Percentiles rank a stretch among this genome's conserved stretches.
Evolutionary conservation across 805 yeast species (phyloP).

Genomic region (Cyberlindnera mississippiensis): DNA sequence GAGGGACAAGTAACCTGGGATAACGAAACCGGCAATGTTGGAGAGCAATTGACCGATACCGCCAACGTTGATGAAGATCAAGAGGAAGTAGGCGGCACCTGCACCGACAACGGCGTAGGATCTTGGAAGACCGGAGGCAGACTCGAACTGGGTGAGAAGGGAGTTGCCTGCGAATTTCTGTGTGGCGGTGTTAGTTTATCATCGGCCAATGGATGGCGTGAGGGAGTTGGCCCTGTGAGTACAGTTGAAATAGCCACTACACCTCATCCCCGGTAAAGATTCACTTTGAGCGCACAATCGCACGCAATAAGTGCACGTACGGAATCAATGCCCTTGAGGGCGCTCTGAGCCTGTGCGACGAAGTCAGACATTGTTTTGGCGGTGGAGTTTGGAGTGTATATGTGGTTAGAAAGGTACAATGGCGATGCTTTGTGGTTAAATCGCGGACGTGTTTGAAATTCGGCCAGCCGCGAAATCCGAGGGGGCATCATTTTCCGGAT

Average conservation of each 20-base stretch:
- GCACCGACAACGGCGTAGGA: conserved; percentile 75
- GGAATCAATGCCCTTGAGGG: conserved; percentile 43
- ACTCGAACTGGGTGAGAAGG: conserved; percentile 26
- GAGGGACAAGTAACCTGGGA: conserved; percentile 88
- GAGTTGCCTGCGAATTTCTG: conserved; percentile 21
- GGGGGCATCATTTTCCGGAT: no score
- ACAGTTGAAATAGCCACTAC: no score
- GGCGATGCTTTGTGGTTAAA: no score
- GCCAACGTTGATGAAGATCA: conserved; percentile 86
- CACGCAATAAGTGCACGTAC: no score
- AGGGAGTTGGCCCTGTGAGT: no score
- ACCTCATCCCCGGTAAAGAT: no score
- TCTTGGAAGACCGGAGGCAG: conserved; percentile 55
- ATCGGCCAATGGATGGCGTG: neutral
- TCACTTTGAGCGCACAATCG: no score
- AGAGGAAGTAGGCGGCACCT: conserved; percentile 61
- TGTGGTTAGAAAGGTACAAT: no score
- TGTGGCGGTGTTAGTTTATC: conserved; percentile 4
- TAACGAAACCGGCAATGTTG: conserved; percentile 83
- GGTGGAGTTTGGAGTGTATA: neutral
- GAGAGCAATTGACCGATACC: conserved; percentile 94
- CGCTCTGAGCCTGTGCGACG: conserved; percentile 42
- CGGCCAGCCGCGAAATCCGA: no score
- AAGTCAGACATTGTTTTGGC: conserved; percentile 37
- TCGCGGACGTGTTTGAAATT: no score